Percentiles rank a stretch among this genome's conserved stretches.
Evolutionary conservation across 306 rosid genomes (phyloP).

Genomic region (Cyamopsis tetragonoloba): DNA sequence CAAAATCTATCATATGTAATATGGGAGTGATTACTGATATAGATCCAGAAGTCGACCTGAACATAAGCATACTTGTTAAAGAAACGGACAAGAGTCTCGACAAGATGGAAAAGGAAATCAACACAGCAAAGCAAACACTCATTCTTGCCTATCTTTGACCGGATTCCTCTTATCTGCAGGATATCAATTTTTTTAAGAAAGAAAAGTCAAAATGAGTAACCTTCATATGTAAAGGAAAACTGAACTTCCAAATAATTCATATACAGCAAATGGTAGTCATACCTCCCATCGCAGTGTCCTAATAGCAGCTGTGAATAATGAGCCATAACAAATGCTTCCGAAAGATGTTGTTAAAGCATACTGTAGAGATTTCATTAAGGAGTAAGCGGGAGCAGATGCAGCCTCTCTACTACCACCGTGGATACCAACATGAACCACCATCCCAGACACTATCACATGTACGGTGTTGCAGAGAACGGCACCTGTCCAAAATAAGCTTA

Average conservation of each 20-base stretch:
- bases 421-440: constrained; percentile 77
- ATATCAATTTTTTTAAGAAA: background rate
- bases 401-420: constrained; percentile 70
- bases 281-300: constrained; percentile 96
- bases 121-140: constrained; percentile 97
- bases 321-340: constrained; percentile 98
- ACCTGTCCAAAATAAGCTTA: constrained; percentile 99
- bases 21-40: background rate
- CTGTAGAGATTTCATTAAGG: constrained; percentile 62
- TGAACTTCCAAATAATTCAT: constrained; percentile 17
- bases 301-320: constrained; percentile 94
- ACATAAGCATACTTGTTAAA: constrained; percentile 99
- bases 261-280: constrained; percentile 3
- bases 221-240: background rate
- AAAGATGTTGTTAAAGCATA: constrained; percentile 89
- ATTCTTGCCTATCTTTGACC: constrained; percentile 90
- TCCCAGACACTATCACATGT: constrained; percentile 92
- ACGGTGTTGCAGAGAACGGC: constrained; percentile 89
- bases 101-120: constrained; percentile 93
- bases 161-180: constrained; percentile 80
- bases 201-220: constrained; percentile 1
- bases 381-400: constrained; percentile 54
- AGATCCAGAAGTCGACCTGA: constrained; percentile 51
- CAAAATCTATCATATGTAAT: background rate
- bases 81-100: constrained; percentile 95